A percentile compares a stretch with the other conserved stretches of the same genome.
Conservation (phyloP, 352 stramenopile genomes). For the Pythium biforme region DNA sequence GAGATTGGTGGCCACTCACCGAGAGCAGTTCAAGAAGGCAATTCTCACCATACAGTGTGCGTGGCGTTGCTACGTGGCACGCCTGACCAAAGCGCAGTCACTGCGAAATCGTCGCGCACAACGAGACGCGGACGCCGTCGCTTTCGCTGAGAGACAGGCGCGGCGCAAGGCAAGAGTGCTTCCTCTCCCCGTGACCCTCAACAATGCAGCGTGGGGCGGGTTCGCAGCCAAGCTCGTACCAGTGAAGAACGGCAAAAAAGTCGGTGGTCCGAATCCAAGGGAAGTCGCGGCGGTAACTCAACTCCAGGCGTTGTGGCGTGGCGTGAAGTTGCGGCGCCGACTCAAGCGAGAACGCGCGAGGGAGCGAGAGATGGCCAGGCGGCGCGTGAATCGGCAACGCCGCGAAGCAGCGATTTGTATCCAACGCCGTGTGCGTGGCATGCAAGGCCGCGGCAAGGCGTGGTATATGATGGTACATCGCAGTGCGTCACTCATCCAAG, state of each 20-base stretch:
- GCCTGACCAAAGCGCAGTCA: slow-evolving; percentile 7
- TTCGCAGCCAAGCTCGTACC: background rate
- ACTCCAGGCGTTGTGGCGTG: slow-evolving; percentile 57
- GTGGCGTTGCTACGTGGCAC: slow-evolving; percentile 47
- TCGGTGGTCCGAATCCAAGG: background rate
- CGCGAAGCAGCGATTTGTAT: slow-evolving; percentile 47
- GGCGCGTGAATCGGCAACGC: slow-evolving; percentile 30
- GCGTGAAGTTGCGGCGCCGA: slow-evolving; percentile 34
- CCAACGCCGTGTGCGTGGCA: slow-evolving; percentile 53
- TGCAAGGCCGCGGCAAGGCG: slow-evolving; percentile 38
- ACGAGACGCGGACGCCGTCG: slow-evolving; percentile 24
- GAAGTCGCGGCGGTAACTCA: slow-evolving; percentile 38
- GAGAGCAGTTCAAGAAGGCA: slow-evolving; percentile 23
- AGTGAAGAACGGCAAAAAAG: slow-evolving; percentile 13
- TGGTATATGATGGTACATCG: slow-evolving; percentile 44
- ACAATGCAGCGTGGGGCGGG: slow-evolving; percentile 11
- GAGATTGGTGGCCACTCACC: slow-evolving; percentile 26
- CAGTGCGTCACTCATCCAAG: slow-evolving; percentile 47
- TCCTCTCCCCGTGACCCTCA: background rate
- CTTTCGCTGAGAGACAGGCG: slow-evolving; percentile 21
- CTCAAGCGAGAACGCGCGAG: slow-evolving; percentile 43
- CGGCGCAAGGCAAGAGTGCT: slow-evolving; percentile 2
- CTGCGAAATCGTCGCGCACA: slow-evolving; percentile 11
- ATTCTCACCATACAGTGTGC: slow-evolving; percentile 44
- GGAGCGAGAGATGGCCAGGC: slow-evolving; percentile 27